phyloP scores from a whole-genome alignment of 495 filamentous ascomycete species.

The Thozetella sp. region DNA sequence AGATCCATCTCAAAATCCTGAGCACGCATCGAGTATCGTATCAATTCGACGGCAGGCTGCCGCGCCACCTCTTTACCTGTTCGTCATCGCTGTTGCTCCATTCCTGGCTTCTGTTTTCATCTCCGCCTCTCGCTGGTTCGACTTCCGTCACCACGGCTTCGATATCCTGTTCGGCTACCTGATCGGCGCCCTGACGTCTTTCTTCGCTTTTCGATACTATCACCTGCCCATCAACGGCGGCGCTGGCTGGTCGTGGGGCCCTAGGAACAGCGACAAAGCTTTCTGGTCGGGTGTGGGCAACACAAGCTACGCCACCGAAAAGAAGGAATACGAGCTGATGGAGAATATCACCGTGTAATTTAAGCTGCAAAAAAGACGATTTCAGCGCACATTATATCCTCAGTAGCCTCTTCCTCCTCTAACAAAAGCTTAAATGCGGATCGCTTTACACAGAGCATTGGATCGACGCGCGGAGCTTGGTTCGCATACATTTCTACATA shows the following conservation, averaged over 20 bases:
- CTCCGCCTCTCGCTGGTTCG: constrained; percentile 66
- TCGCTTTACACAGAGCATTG: no score
- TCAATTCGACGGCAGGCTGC: constrained; percentile 64
- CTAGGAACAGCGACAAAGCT: constrained; percentile 48
- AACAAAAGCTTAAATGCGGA: no score
- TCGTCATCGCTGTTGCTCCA: constrained; percentile 66
- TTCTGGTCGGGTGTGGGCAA: constrained; percentile 68
- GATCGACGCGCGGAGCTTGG: no score
- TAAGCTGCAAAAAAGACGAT: no score
- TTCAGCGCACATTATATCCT: no score
- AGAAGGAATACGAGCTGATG: no score
- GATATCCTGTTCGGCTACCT: constrained; percentile 80
- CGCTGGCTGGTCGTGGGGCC: constrained; percentile 59
- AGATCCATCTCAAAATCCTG: constrained; percentile 38
- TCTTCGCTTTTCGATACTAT: constrained; percentile 57
- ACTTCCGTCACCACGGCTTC: constrained; percentile 87
- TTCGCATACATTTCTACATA: no score
- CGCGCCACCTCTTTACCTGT: constrained; percentile 69
- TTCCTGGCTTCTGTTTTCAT: constrained; percentile 57
- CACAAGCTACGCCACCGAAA: constrained; percentile 45
- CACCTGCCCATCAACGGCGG: constrained; percentile 69
- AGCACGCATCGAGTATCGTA: constrained; percentile 42
- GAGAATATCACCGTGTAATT: no score
- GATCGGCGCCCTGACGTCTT: constrained; percentile 54
- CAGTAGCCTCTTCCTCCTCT: no score